Evolutionary conservation across 2,329 filamentous ascomycete species (phyloP).

Genomic region (Apiospora koreana): DNA sequence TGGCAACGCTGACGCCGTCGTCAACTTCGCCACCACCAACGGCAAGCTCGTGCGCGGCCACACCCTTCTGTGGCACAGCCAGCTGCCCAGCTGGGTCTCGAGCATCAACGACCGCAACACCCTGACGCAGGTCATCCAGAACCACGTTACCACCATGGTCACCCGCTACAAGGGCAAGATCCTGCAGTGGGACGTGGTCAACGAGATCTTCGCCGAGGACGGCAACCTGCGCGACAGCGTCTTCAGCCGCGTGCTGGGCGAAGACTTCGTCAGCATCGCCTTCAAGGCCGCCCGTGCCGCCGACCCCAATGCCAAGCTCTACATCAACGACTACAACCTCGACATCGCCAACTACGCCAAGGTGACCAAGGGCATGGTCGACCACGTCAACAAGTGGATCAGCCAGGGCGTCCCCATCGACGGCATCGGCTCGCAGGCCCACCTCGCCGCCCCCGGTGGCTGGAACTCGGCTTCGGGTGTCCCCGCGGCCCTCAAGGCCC

Average conservation of each 20-base stretch:
- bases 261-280: slow-evolving; percentile 67
- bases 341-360: slow-evolving; percentile 60
- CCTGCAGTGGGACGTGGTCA: slow-evolving; percentile 53
- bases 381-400: slow-evolving; percentile 50
- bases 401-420: slow-evolving; percentile 56
- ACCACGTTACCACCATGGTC: slow-evolving; percentile 57
- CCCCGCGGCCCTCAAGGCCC: slow-evolving; percentile 42
- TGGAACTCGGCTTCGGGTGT: slow-evolving; percentile 33
- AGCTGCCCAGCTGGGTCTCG: slow-evolving; percentile 15
- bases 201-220: slow-evolving; percentile 62
- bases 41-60: slow-evolving; percentile 52
- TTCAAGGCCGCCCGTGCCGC: slow-evolving; percentile 65
- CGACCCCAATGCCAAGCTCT: slow-evolving; percentile 67
- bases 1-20: slow-evolving; percentile 35
- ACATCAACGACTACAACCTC: slow-evolving; percentile 72
- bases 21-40: slow-evolving; percentile 34
- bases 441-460: slow-evolving; percentile 38
- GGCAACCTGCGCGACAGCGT: slow-evolving; percentile 58
- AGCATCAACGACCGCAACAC: slow-evolving; percentile 22
- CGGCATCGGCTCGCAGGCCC: slow-evolving; percentile 55
- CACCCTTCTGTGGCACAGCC: slow-evolving; percentile 32
- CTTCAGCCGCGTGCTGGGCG: slow-evolving; percentile 66
- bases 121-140: slow-evolving; percentile 55
- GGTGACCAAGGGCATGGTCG: slow-evolving; percentile 44
- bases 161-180: slow-evolving; percentile 61